A percentile compares a stretch with the other conserved stretches of the same genome.
Conservation (phyloP, 2,329 filamentous ascomycete genomes). For the Stemphylium lycopersici region DNA sequence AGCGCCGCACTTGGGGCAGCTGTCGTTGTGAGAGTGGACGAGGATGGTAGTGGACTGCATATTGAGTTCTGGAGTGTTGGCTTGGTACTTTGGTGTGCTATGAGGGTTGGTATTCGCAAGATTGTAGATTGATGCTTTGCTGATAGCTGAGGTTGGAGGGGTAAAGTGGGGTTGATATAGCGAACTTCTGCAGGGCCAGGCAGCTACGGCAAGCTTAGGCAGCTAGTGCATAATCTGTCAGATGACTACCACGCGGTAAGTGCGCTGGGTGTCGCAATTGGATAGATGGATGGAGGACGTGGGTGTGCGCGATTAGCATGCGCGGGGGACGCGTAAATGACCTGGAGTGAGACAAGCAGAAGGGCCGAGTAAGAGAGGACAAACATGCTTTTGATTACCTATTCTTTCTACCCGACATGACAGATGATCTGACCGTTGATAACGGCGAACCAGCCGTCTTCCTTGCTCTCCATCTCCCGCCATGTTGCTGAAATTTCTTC, state of each 20-base stretch:
- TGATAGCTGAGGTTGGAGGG: constrained; percentile 30
- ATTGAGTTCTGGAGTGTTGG: constrained; percentile 8
- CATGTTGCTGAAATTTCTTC: constrained; percentile 49
- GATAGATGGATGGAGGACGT: constrained; percentile 14
- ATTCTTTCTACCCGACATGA: constrained; percentile 26
- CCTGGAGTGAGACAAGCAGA: not conserved
- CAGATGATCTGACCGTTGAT: constrained; percentile 53
- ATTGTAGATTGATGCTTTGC: constrained; percentile 12
- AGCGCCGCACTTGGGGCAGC: constrained; percentile 50
- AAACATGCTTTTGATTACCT: not conserved
- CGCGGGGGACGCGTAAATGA: not conserved
- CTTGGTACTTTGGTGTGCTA: not conserved
- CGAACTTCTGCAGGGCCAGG: constrained; percentile 18
- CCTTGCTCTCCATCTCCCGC: constrained; percentile 49
- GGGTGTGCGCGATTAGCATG: constrained; percentile 11
- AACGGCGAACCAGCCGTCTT: constrained; percentile 52
- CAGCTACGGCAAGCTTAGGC: constrained; percentile 25
- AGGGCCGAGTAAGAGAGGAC: not conserved
- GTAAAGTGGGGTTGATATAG: constrained; percentile 48
- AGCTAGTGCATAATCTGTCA: constrained; percentile 38
- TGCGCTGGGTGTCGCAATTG: constrained; percentile 31
- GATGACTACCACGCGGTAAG: constrained; percentile 36
- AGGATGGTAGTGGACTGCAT: constrained; percentile 38
- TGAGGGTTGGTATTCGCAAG: not conserved
- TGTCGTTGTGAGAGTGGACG: constrained; percentile 42